Evolutionary conservation across 148 eudicot genomes (phyloP), one percentile per base, ranked within the genome.

Genomic region (Diospyros kaki): DNA sequence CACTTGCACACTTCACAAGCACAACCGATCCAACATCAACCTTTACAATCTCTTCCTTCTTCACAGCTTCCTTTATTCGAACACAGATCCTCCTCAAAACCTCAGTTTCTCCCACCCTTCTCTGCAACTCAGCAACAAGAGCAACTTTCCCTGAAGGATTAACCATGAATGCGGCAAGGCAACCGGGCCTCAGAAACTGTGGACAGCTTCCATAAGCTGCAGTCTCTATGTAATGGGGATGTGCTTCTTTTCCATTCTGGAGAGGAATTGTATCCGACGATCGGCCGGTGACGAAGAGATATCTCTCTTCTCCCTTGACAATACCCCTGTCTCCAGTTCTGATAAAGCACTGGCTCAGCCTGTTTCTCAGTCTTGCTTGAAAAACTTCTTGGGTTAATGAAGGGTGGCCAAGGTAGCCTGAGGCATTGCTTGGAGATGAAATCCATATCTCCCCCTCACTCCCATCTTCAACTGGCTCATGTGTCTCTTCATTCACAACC

Each of bases 401-500:
- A 18, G 89, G 86, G 66, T 86, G 84, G 61, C 72, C 69, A 4
- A 86, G 71, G 70, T 86, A 86, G 17, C 89, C 89, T 1, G 64
- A 61, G 70, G 84, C 89, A n/a, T 81, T 86, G 79, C 89, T 83
- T 6, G 86, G 86, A 28, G 89, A 86, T 4, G 81, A 81, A 61
- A 86, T 54, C 86, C 84, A 83, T 65, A 86, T 86, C 73, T 83
- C 89, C 3, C 89, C 89, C 77, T 86, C 89, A 11, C 74, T 12
- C 48, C 84, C 89, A 71, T 86, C 86, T 1, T 67, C 69, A 5
- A 75, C 77, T 18, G 70, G 83, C 74, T 86, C 83, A 4, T 64
- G 67, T 11, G 89, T 81, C 18, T 81, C 83, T 58, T 86, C 86
- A 41, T 81, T 68, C n/a, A 86, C 89, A 40, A 86, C 74, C 5